Conservation (phyloP, 106 monocot species). For the Dendrobium huoshanense region DNA sequence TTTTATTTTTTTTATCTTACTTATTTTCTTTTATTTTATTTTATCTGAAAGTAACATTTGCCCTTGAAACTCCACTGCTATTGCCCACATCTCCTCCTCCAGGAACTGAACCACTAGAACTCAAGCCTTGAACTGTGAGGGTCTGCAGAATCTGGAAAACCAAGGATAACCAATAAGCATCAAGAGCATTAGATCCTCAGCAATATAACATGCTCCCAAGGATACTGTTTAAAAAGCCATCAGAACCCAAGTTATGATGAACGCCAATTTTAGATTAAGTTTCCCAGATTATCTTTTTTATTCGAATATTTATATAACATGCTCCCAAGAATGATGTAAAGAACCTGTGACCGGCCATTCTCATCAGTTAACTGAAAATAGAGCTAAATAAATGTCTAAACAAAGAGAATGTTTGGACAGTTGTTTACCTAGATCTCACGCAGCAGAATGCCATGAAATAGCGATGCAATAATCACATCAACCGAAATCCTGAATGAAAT, state of each 20-base stretch:
- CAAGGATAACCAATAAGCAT: background rate
- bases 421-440: constrained; percentile 72
- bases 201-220: background rate
- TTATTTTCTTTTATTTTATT: too few relatives aligned
- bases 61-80: too few relatives aligned
- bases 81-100: too few relatives aligned
- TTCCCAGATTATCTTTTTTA: background rate
- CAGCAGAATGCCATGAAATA: constrained; percentile 93
- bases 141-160: constrained; percentile 33
- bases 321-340: constrained; percentile 57
- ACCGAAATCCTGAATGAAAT: too few relatives aligned
- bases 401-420: background rate
- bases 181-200: background rate
- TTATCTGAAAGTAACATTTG: too few relatives aligned
- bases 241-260: background rate
- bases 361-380: background rate
- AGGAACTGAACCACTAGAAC: constrained; percentile 13
- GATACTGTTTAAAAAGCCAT: background rate
- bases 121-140: constrained; percentile 25
- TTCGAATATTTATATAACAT: too few relatives aligned
- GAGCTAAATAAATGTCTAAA: background rate
- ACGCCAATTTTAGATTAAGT: background rate
- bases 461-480: constrained; percentile 15
- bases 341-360: constrained; percentile 42
- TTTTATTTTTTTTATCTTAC: too few relatives aligned